These are phyloP conservation scores for Eimeria praecox DNA, from an alignment of 169 alveolate genomes.

Conservation along the genomic window DNA sequence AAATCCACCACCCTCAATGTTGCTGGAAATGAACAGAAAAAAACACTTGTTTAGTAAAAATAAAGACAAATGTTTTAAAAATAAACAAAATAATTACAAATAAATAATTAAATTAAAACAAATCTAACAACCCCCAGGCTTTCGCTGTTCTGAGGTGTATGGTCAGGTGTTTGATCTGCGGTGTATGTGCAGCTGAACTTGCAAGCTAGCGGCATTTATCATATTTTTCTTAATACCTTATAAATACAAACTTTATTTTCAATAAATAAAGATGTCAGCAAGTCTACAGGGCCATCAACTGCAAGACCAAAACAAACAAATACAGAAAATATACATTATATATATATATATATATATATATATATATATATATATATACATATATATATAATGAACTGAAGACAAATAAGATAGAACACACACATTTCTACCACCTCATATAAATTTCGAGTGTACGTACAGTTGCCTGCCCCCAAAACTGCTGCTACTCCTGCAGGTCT, in stretches of 20 bases:
- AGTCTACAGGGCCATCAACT: slow-evolving; percentile 78
- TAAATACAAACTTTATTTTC: slow-evolving; percentile 79
- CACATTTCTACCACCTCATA: too few relatives aligned
- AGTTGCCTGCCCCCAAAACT: slow-evolving; percentile 76
- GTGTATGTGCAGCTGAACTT: neutral
- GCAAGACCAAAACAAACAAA: neutral
- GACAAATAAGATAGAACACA: neutral
- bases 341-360: neutral
- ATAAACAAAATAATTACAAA: neutral
- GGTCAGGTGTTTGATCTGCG: neutral
- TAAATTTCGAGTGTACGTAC: slow-evolving; percentile 17
- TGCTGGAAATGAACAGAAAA: too few relatives aligned
- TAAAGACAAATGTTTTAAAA: too few relatives aligned
- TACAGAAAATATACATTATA: neutral
- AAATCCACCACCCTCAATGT: too few relatives aligned
- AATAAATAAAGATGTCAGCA: slow-evolving; percentile 60
- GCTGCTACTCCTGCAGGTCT: slow-evolving; percentile 52
- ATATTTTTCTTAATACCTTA: slow-evolving; percentile 64
- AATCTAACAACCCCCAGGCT: neutral
- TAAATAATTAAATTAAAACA: neutral
- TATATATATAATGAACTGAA: neutral
- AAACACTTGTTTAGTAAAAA: too few relatives aligned
- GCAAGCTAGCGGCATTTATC: too few relatives aligned
- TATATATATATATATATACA: too few relatives aligned
- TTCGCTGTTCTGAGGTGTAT: neutral